Base-by-base conservation (phyloP, 495 filamentous ascomycete genomes). In the Mycothermus thermophilus region DNA sequence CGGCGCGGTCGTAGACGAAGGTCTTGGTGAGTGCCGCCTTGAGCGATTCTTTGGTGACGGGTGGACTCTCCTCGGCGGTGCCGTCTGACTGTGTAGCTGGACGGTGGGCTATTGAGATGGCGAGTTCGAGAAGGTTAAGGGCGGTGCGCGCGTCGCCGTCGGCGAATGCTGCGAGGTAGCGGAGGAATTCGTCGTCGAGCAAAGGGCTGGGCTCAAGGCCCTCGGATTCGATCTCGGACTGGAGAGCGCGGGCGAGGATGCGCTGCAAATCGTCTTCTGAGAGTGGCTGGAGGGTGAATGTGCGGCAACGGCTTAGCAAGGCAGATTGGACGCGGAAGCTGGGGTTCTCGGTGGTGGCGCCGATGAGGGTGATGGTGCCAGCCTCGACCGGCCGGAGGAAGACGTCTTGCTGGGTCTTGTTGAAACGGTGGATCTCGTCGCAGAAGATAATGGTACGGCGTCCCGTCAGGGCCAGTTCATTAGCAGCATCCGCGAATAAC, bases 371-470 rank as follows among this genome's bases (percentile, higher is more conserved):
- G 44, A 96, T 75, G 21, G 82, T 79, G 7, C 90, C 90, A 8
- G 79, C 77, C 50, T 97, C 90, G 3, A 97, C 90, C 0, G 88
- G 87, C 4, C 81, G 85, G 7, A 97, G 57, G 44, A 96, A 96
- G 2, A 94, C 83, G 60, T 97, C 90, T 44, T 97, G 90, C 54
- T 97, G 90, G 0, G 76, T 63, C 52, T 94, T 96, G 31, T 73
- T 81, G 62, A 96, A 95, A 4, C 88, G 73, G 54, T 96, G 88
- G 35, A 96, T 93, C 58, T 96, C 88, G 55, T 96, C 88, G 61
- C 88, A 95, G 58, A 96, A 97, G 42, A 97, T 75, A 44, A 97
- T 93, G 4, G 90, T 96, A 58, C 83, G 86, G 21, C 85, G 67
- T 8, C 87, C 87, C 0, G 83, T 92, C 21, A 97, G 57, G 4